Evolutionary conservation across 1,284 basidiomycete species (phyloP).

Genomic region (Tetrapyrgos nigripes): DNA sequence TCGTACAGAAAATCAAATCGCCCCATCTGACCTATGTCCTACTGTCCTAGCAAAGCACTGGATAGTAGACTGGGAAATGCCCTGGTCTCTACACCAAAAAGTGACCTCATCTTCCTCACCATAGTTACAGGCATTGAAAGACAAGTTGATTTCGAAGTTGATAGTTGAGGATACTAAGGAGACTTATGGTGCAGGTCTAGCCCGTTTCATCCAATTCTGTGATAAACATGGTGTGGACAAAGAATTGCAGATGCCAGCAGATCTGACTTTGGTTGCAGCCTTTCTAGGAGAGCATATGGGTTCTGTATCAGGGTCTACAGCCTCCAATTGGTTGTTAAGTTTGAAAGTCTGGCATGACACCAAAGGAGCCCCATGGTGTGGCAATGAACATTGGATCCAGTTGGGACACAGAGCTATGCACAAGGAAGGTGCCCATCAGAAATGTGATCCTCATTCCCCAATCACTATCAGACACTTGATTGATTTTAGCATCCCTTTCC

Average conservation of each 20-base stretch:
- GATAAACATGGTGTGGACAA: conserved; percentile 34
- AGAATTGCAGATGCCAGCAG: conserved; percentile 38
- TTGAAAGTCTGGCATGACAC: conserved; percentile 12
- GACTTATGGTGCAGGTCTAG: conserved; percentile 39
- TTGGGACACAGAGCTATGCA: neutral
- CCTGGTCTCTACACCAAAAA: neutral
- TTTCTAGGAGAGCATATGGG: conserved; percentile 27
- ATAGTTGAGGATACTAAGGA: conserved; percentile 19
- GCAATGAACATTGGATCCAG: conserved; percentile 1
- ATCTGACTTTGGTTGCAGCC: conserved; percentile 26
- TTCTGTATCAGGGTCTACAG: neutral
- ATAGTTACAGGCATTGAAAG: neutral
- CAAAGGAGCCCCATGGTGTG: conserved; percentile 10
- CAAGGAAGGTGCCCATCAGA: conserved; percentile 2
- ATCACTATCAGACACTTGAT: conserved; percentile 6
- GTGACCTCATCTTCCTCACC: neutral
- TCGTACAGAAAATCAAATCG: no score
- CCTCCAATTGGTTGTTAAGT: conserved; percentile 11
- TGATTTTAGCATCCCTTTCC: neutral
- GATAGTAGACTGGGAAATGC: neutral
- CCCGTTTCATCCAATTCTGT: conserved; percentile 42
- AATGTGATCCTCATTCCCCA: neutral
- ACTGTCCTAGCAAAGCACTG: neutral
- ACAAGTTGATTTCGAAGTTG: neutral
- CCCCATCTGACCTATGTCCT: conserved; percentile 1